Evolutionary conservation across 306 rosid species (phyloP).

Genomic region (Hippophae rhamnoides): DNA sequence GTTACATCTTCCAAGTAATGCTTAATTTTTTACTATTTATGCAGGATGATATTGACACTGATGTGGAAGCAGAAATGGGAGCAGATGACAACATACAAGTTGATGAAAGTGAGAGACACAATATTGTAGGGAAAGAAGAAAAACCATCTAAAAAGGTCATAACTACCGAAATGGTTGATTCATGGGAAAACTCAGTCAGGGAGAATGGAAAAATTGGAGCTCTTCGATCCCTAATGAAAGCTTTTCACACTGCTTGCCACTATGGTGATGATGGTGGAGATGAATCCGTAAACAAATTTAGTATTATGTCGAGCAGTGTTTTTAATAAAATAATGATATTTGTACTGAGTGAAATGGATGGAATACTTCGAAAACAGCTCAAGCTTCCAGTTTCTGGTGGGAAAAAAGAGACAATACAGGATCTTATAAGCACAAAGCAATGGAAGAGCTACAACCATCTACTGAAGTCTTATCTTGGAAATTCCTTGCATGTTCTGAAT

Average conservation of each 20-base stretch:
- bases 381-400: slow-evolving; percentile 80
- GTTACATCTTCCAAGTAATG: not conserved
- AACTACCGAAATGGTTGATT: slow-evolving; percentile 68
- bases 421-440: slow-evolving; percentile 51
- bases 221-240: slow-evolving; percentile 60
- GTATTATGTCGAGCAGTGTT: slow-evolving; percentile 69
- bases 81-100: slow-evolving; percentile 22
- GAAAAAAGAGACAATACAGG: slow-evolving; percentile 61
- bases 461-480: slow-evolving; percentile 92
- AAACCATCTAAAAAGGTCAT: slow-evolving; percentile 39
- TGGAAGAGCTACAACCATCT: slow-evolving; percentile 68
- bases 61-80: slow-evolving; percentile 36
- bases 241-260: slow-evolving; percentile 86
- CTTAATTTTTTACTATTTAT: slow-evolving; percentile 15
- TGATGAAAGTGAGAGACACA: slow-evolving; percentile 23
- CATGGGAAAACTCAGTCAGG: slow-evolving; percentile 50
- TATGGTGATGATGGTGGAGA: slow-evolving; percentile 74
- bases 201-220: slow-evolving; percentile 58
- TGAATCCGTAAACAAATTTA: slow-evolving; percentile 42
- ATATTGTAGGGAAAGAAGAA: slow-evolving; percentile 29
- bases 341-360: slow-evolving; percentile 82
- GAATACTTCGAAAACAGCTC: slow-evolving; percentile 62
- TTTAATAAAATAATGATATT: slow-evolving; percentile 82
- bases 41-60: slow-evolving; percentile 53
- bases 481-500: slow-evolving; percentile 78